Percentiles rank a stretch among this genome's conserved stretches.
Conservation (phyloP, 2,329 filamentous ascomycete species). For the Colletotrichum camelliae region DNA sequence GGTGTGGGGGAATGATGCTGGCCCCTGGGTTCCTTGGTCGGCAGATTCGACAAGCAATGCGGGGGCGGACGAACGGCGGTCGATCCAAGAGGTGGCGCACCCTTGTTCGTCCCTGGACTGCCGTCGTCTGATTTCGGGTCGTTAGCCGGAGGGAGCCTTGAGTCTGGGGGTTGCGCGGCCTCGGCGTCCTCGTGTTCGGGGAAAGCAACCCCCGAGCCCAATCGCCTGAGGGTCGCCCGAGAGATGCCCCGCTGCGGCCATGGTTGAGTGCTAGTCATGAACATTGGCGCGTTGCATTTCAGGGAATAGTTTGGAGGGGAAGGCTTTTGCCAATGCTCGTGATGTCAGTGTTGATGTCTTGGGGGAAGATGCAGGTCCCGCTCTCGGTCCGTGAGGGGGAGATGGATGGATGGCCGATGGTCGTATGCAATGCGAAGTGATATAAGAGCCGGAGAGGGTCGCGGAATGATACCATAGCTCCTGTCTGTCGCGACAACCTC, state of each 20-base stretch:
- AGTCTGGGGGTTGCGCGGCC: neutral
- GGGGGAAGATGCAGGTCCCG: conserved; percentile 1
- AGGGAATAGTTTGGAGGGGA: neutral
- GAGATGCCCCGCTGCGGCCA: conserved; percentile 15
- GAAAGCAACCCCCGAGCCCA: neutral
- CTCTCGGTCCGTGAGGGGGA: neutral
- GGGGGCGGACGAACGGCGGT: conserved; percentile 8
- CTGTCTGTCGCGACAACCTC: neutral
- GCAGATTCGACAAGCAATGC: conserved; percentile 17
- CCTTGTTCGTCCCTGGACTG: neutral
- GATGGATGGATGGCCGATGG: neutral
- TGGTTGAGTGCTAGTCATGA: conserved; percentile 5
- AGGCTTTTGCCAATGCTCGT: conserved; percentile 5
- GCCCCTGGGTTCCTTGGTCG: neutral
- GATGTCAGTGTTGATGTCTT: conserved; percentile 9
- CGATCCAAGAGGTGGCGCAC: neutral
- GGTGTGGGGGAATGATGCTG: neutral
- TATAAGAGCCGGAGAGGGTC: neutral
- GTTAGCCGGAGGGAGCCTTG: neutral
- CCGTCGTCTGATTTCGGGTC: neutral
- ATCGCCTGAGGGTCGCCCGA: neutral
- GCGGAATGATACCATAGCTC: neutral
- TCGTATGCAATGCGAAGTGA: neutral
- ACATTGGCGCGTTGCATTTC: neutral
- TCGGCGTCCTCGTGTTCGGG: neutral